Base-by-base conservation (phyloP, 2,329 filamentous ascomycete genomes). In the Epichloe brachyelytri region DNA sequence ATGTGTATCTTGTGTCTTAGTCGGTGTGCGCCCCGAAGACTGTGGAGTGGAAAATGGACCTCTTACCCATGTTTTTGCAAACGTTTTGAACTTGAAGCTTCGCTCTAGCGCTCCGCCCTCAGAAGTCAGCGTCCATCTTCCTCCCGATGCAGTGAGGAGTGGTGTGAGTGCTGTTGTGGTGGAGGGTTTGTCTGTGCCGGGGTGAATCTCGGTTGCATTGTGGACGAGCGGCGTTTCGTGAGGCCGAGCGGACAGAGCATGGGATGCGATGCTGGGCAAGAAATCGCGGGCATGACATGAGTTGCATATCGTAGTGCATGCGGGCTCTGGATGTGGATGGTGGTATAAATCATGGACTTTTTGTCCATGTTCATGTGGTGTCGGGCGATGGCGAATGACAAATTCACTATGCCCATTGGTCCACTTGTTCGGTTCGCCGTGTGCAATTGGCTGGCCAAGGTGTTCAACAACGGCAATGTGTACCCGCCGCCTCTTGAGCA, bases 41-140 rank as follows among this genome's bases (percentile, higher is more conserved):
- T 37, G 10, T 20, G 15, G 17, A 11, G 14, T 4, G 30, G 11
- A 17, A 30, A 22, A 12, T 20, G n/a, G 3, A 19, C 22, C 74
- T 54, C 74, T 54, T 56, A 82, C 79, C 80, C 81, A 84, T 7
- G 79, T 78, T 68, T 79, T 83, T 37, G 75, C 71, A 63, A 84
- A 85, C 2, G 72, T 81, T 67, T 80, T 81, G 60, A 85, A 85
- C 59, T 70, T 77, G 62, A 83, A 83, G 50, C 67, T 71, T 49
- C 80, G 71, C 65, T 83, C 78, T 1, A 85, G 57, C 0, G 76
- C 80, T 50, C 73, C 70, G 10, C 78, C 78, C 43, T 70, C 67
- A 1, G 68, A 60, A 2, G 71, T 67, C 36, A 84, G 59, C 3
- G 63, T 58, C 81, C 81, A 85, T 48, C 67, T 69, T 50, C 64